These are phyloP conservation scores for Glycine tomentella DNA, from an alignment of 306 rosid species.

Conservation along the genomic window DNA sequence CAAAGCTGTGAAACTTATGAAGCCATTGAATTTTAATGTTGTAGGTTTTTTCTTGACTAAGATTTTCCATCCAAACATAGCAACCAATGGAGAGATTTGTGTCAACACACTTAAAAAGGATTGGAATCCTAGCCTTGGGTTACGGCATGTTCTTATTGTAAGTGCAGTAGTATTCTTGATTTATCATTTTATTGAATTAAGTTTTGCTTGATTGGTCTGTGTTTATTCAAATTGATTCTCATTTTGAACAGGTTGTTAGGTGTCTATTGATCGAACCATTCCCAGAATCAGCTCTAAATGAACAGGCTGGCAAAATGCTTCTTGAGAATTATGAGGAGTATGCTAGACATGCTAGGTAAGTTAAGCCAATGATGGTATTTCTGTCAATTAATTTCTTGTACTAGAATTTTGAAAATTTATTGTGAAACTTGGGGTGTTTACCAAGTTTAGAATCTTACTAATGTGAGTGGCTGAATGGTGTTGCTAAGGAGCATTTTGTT, in stretches of 20 bases:
- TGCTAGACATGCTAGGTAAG: conserved; percentile 98
- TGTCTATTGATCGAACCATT: conserved; percentile 98
- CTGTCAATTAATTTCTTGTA: background rate
- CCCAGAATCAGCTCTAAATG: conserved; percentile 98
- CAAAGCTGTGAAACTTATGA: conserved; percentile 11
- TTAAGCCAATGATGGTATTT: conserved; percentile 36
- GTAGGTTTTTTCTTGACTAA: conserved; percentile 90
- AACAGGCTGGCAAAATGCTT: conserved; percentile 93
- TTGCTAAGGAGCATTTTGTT: background rate
- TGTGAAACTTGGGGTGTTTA: conserved; percentile 19
- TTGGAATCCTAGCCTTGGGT: conserved; percentile 97
- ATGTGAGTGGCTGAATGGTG: background rate
- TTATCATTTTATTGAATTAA: conserved; percentile 6
- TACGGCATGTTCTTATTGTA: conserved; percentile 91
- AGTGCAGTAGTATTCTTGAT: conserved; percentile 42
- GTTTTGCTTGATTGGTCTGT: conserved; percentile 22
- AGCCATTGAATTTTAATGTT: conserved; percentile 42
- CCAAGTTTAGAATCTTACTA: conserved; percentile 11
- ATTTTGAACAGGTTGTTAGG: conserved; percentile 82
- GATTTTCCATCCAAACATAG: conserved; percentile 94
- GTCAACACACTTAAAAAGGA: conserved; percentile 96
- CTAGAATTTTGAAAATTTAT: conserved; percentile 6
- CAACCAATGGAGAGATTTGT: conserved; percentile 93
- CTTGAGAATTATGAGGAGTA: conserved; percentile 95
- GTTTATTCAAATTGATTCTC: conserved; percentile 15